Conservation (phyloP, 2,329 filamentous ascomycete species). For the Chaetothyriales sp. region DNA sequence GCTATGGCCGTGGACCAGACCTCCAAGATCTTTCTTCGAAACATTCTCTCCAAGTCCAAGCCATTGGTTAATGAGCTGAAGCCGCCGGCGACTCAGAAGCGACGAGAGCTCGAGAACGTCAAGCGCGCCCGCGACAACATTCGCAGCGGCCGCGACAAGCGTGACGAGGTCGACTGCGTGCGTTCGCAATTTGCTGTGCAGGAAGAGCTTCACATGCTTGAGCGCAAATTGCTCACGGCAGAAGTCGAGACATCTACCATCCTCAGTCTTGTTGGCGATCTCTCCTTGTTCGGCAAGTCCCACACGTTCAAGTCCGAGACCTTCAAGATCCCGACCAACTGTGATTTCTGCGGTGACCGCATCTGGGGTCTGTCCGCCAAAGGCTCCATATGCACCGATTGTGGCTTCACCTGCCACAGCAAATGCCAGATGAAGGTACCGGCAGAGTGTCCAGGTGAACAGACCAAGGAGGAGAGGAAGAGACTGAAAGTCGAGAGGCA, state of each 20-base stretch:
- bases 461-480: conserved; percentile 89
- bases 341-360: conserved; percentile 86
- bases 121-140: conserved; percentile 63
- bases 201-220: conserved; percentile 70
- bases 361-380: conserved; percentile 97
- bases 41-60: conserved; percentile 85
- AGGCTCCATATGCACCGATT: conserved; percentile 89
- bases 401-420: conserved; percentile 93
- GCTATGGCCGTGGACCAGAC: conserved; percentile 72
- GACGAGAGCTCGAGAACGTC: conserved; percentile 66
- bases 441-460: conserved; percentile 85
- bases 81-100: conserved; percentile 72
- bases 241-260: conserved; percentile 92
- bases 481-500: conserved; percentile 80
- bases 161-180: conserved; percentile 77
- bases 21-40: conserved; percentile 81
- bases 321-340: conserved; percentile 98
- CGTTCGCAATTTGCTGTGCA: conserved; percentile 71
- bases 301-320: conserved; percentile 99
- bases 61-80: conserved; percentile 64
- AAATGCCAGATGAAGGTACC: conserved; percentile 99
- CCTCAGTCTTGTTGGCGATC: conserved; percentile 76
- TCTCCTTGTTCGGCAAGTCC: conserved; percentile 82
- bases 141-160: conserved; percentile 70
- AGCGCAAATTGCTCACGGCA: conserved; percentile 70